Percentiles rank a stretch among this genome's conserved stretches.
These are phyloP conservation scores for Dactylonectria macrodidyma DNA, from an alignment of 2,329 filamentous ascomycete genomes.

Conservation along the genomic window DNA sequence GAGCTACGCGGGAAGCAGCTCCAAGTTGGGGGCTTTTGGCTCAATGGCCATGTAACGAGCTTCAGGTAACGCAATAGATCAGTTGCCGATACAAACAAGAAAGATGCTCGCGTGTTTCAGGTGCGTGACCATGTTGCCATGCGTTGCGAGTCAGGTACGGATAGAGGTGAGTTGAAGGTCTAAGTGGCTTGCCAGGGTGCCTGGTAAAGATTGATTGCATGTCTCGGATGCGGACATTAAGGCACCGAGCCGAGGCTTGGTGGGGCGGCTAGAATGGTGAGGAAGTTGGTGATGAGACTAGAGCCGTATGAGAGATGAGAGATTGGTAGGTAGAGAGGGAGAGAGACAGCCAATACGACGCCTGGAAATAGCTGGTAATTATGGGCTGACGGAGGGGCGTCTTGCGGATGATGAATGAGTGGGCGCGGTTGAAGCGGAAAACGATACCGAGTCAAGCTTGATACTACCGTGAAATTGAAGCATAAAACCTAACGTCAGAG, in stretches of 20 bases:
- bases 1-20: conserved; percentile 18
- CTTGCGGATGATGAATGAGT: not conserved
- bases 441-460: no score
- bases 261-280: no score
- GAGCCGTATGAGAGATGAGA: not conserved
- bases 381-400: not conserved
- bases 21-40: conserved; percentile 17
- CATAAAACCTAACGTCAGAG: no score
- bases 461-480: no score
- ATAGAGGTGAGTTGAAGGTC: not conserved
- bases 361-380: not conserved
- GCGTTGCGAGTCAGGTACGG: not conserved
- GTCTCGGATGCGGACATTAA: not conserved
- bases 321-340: not conserved
- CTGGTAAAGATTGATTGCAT: not conserved
- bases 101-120: conserved; percentile 10
- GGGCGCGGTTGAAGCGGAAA: no score
- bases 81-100: conserved; percentile 10
- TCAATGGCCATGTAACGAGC: conserved; percentile 22
- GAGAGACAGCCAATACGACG: not conserved
- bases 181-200: not conserved
- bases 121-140: conserved; percentile 3
- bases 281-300: no score
- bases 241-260: not conserved
- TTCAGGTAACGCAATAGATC: conserved; percentile 15